Conservation (phyloP, 2,329 filamentous ascomycete genomes). For the Parasarocladium wereldwijsianum region DNA sequence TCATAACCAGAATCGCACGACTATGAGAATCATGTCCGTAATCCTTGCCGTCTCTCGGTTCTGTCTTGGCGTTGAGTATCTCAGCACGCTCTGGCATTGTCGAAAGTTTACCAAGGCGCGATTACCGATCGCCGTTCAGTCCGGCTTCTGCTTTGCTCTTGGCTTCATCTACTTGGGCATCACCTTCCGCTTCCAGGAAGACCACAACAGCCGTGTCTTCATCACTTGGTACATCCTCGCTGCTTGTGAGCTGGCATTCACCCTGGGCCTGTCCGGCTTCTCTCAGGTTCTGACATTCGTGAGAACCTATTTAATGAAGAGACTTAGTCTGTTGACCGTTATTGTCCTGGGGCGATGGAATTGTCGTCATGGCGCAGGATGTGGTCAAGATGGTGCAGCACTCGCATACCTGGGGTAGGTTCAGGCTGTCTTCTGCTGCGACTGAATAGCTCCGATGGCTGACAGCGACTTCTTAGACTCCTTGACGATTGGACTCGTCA, state of each 20-base stretch:
- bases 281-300: conserved; percentile 45
- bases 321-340: conserved; percentile 48
- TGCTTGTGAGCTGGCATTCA: conserved; percentile 33
- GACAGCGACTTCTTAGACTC: conserved; percentile 12
- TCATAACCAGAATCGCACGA: conserved; percentile 18
- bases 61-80: conserved; percentile 39
- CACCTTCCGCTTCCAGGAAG: conserved; percentile 21
- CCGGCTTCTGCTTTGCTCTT: conserved; percentile 18
- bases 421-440: accelerated
- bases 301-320: conserved; percentile 46
- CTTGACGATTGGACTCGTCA: conserved; percentile 24
- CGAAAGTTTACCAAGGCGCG: conserved; percentile 22
- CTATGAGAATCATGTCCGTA: conserved; percentile 26
- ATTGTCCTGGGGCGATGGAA: conserved; percentile 54
- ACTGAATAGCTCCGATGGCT: conserved; percentile 6
- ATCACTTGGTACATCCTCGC: conserved; percentile 39
- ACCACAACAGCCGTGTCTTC: conserved; percentile 18
- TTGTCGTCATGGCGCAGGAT: conserved; percentile 38
- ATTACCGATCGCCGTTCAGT: conserved; percentile 20
- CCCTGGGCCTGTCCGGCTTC: conserved; percentile 36
- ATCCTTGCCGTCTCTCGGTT: conserved; percentile 37
- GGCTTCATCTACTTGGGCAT: conserved; percentile 25
- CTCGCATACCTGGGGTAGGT: conserved; percentile 24
- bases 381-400: conserved; percentile 34
- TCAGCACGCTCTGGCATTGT: conserved; percentile 27